Evolutionary conservation across 139 green algal genomes (phyloP), one percentile per base, ranked within the genome.

Genomic region (Tetratostichococcus sp.): DNA sequence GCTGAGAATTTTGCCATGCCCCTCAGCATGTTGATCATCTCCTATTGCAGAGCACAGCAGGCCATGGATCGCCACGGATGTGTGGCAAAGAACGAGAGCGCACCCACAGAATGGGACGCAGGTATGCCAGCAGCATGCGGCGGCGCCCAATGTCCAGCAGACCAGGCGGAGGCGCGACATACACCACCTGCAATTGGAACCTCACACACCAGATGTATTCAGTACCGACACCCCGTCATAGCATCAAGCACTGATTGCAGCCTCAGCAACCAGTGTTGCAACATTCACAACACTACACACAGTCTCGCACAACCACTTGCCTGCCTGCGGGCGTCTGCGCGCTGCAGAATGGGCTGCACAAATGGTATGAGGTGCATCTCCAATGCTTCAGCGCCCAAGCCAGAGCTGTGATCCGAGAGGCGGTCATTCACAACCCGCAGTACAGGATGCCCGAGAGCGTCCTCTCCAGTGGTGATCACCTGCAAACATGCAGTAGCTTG

Each of bases 121-220:
- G 73, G n/a, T 28, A 30, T 0, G 57, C n/a, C 30, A 83, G 58
- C 57, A 75, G 65, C 19, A 35, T 26, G 23, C 75, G 70, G 50
- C 75, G 77, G 31, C 74, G 35, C n/a, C 81, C 77, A 30, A 86
- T 75, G 19, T 83, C 74, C 43, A 83, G 67, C 23, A 86, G 43
- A 5, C 80, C 80, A 0, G 34, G 0, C 1, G 80, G 77, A 17
- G 70, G 80, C 4, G 70, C 42, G 4, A 85, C 34, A 16, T 58
- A 65, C 71, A 75, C 31, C 32, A 33, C 35, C 50, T 62, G 50
- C 50, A 62, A 2, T 50, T 50, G n/a, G n/a, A n/a, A n/a, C n/a
- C n/a, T n/a, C n/a, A n/a, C n/a, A n/a, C n/a, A n/a, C n/a, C n/a
- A n/a, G n/a, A n/a, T n/a, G n/a, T n/a, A n/a, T n/a, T n/a, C n/a